phyloP scores from a whole-genome alignment of 495 filamentous ascomycete species.

The Coniosporium apollinis region DNA sequence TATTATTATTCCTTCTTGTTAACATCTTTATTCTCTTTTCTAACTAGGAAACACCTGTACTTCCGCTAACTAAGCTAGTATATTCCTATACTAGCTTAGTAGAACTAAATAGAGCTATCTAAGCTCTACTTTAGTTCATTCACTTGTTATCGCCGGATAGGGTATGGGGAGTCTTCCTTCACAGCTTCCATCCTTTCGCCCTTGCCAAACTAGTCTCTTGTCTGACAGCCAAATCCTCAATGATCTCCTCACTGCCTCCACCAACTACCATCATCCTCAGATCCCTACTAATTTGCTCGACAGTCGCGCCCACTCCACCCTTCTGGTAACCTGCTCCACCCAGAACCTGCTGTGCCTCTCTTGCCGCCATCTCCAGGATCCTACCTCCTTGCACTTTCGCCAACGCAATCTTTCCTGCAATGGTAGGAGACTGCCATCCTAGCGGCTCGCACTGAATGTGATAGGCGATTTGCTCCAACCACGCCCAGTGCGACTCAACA shows the following conservation, averaged over 20 bases:
- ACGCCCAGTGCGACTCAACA: conserved; percentile 24
- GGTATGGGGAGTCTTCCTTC: no score
- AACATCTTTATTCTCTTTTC: no score
- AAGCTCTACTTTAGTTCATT: no score
- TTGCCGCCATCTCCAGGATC: conserved; percentile 36
- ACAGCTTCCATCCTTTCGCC: conserved; percentile 18
- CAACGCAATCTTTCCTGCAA: conserved; percentile 25
- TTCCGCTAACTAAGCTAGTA: no score
- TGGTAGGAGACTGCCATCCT: conserved; percentile 20
- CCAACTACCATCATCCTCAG: conserved; percentile 40
- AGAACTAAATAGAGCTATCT: no score
- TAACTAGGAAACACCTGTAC: no score
- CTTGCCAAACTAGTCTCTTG: conserved; percentile 24
- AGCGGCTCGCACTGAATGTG: conserved; percentile 17
- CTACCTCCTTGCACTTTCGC: conserved; percentile 40
- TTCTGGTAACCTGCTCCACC: conserved; percentile 40
- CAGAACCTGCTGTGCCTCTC: conserved; percentile 45
- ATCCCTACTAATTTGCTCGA: conserved; percentile 42
- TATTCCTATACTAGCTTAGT: no score
- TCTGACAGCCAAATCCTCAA: conserved; percentile 34
- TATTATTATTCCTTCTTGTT: no score
- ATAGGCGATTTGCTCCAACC: conserved; percentile 32
- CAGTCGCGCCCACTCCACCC: conserved; percentile 31
- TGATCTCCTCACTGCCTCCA: conserved; percentile 41
- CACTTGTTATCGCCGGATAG: no score